A percentile compares a stretch with the other conserved stretches of the same genome.
These are phyloP conservation scores for Lolium perenne DNA, from an alignment of 176 grass and related monocot species.

Conservation along the genomic window DNA sequence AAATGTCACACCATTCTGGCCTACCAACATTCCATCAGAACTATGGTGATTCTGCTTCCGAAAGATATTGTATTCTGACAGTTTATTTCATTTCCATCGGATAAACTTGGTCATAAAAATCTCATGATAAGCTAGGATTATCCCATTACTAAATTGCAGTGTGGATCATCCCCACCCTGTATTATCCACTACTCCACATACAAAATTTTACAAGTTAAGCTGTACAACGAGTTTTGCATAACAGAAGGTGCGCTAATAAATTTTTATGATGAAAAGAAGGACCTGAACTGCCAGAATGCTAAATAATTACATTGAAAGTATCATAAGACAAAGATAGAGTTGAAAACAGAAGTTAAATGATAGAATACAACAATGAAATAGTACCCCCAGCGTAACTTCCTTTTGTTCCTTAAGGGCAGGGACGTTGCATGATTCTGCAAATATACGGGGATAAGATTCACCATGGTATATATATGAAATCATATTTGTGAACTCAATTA, in stretches of 20 bases:
- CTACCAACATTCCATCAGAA: conserved; percentile 1
- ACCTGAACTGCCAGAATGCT: conserved; percentile 11
- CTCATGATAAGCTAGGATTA: conserved; percentile 6
- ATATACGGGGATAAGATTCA: conserved; percentile 22
- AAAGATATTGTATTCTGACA: conserved; percentile 9
- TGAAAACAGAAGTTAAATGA: conserved; percentile 8
- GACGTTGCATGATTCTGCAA: conserved; percentile 44
- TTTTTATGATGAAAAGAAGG: neutral
- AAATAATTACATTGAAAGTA: conserved; percentile 28
- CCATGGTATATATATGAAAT: conserved; percentile 19
- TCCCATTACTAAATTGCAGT: conserved; percentile 26
- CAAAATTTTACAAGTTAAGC: conserved; percentile 18
- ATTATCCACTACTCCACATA: neutral
- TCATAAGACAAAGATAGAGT: neutral
- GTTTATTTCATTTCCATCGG: conserved; percentile 1
- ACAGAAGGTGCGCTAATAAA: neutral
- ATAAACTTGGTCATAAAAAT: conserved; percentile 18
- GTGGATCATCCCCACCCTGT: neutral
- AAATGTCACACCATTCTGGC: conserved; percentile 25
- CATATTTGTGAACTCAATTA: neutral
- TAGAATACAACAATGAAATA: conserved; percentile 14
- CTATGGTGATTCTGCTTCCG: conserved; percentile 10
- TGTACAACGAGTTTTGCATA: neutral
- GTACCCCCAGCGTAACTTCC: conserved; percentile 67
- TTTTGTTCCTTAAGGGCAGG: conserved; percentile 56